Evolutionary conservation across 2,329 filamentous ascomycete genomes (phyloP).

Genomic region (Exophiala bonariae): DNA sequence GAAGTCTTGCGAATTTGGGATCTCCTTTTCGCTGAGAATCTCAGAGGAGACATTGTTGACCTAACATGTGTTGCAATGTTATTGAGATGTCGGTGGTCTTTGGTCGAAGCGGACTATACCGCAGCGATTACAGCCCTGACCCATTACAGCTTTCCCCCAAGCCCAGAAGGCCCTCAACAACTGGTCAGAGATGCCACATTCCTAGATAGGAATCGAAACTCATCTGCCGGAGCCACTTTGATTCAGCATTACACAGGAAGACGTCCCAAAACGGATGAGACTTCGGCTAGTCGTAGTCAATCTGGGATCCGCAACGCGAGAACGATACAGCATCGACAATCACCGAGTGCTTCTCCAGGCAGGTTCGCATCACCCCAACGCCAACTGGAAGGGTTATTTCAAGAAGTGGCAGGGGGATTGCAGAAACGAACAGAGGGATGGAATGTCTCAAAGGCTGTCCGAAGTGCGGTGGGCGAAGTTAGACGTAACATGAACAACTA

Average conservation of each 20-base stretch:
- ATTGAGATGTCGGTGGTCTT: constrained; percentile 83
- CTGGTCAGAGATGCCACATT: constrained; percentile 82
- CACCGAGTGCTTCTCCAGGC: constrained; percentile 39
- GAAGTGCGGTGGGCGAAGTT: constrained; percentile 48
- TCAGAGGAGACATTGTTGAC: constrained; percentile 77
- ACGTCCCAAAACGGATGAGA: constrained; percentile 37
- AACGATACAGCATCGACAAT: constrained; percentile 27
- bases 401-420: constrained; percentile 50
- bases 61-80: constrained; percentile 94
- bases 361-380: constrained; percentile 38
- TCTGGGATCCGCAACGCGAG: constrained; percentile 23
- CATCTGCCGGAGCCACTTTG: constrained; percentile 43
- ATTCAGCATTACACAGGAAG: constrained; percentile 49
- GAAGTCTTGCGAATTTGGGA: constrained; percentile 88
- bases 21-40: constrained; percentile 81
- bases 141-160: constrained; percentile 71
- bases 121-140: constrained; percentile 77
- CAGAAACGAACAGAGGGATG: constrained; percentile 50
- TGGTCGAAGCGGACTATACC: constrained; percentile 86
- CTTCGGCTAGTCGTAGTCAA: constrained; percentile 13
- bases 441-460: constrained; percentile 50
- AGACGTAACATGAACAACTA: constrained; percentile 48
- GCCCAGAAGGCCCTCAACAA: constrained; percentile 67
- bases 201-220: constrained; percentile 44
- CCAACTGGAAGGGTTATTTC: constrained; percentile 46